Base-by-base conservation (phyloP, 2,329 filamentous ascomycete genomes). In the Fusarium nematophilum region DNA sequence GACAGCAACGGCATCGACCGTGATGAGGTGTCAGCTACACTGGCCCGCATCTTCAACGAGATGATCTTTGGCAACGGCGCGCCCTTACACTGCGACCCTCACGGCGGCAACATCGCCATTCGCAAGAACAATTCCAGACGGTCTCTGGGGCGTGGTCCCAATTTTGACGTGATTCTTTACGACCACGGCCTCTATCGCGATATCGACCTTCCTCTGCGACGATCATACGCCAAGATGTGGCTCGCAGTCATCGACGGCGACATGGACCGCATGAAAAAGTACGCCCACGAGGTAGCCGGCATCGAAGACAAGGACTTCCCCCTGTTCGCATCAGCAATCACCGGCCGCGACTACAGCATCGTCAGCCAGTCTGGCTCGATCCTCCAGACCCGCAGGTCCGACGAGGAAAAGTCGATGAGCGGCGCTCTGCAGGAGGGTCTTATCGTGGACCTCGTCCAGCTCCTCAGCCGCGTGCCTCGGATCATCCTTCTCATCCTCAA, bases 151-250 rank as follows among this genome's bases (percentile, higher is more conserved):
- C 68, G 79, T 37, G 76, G 80, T 5, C 77, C 87, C 31, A 98
- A 98, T 75, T 99, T 99, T 71, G 95, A 99, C 72, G 86, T 99
- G 48, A 90, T 99, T 51, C 84, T 99, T 3, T 99, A 99, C 78
- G 95, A 99, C 72, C 95, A 99, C 74, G 96, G 95, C 3, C 83
- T 99, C 3, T 99, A 99, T 76, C 90, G 96, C 53, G 92, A 96
- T 66, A 98, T 98, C 46, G 91, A 93, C 0, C 80, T 87, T 52
- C 78, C 86, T 2, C 78, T 97, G 23, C 89, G 93, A 46, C 87
- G 93, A 18, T 91, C 90, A 14, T 99, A 99, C 70, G 95, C 95
- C 46, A 96, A 97, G 76, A 90, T 99, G 73, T 99, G 95, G 95
- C 87, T 99, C 9, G 93, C 95, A 5, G 92, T 99, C 18, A 90